A percentile compares a stretch with the other conserved stretches of the same genome.
Conservation (phyloP, 2,329 filamentous ascomycete species). For the Thelonectria blattea region DNA sequence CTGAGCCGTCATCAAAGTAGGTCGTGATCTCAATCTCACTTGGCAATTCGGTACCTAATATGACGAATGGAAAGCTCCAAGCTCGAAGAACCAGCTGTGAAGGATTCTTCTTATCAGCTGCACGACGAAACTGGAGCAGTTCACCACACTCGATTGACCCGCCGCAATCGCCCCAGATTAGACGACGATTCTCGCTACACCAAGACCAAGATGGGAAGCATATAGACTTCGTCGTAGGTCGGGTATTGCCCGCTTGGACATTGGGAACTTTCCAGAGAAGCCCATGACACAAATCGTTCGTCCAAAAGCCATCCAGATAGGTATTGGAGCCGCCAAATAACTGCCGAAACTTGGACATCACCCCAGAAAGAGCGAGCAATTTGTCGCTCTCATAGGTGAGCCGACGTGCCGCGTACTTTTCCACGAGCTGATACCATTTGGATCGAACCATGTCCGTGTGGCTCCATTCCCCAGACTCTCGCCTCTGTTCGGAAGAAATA, state of each 20-base stretch:
- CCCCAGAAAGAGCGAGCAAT: constrained; percentile 1
- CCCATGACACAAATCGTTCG: constrained; percentile 1
- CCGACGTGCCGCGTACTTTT: constrained; percentile 7
- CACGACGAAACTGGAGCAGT: neutral
- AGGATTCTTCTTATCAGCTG: neutral
- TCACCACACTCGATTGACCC: neutral
- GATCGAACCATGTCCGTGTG: neutral
- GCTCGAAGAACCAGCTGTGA: neutral
- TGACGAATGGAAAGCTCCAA: neutral
- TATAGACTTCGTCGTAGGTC: neutral
- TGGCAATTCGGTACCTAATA: neutral
- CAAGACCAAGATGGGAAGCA: constrained; percentile 9
- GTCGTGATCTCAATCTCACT: neutral
- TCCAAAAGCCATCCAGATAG: constrained; percentile 8
- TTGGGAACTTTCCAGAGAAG: neutral
- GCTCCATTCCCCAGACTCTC: neutral
- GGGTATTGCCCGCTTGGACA: neutral
- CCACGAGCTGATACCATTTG: constrained; percentile 13
- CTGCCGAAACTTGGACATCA: constrained; percentile 2
- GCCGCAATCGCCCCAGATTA: constrained; percentile 4
- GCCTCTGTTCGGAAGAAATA: neutral
- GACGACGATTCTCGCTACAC: neutral
- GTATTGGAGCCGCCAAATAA: neutral
- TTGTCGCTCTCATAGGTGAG: constrained; percentile 19
- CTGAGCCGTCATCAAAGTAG: neutral